Evolutionary conservation across 1,139 yeast genomes (phyloP).

Genomic region (Lodderomyces pseudojiufengensis): DNA sequence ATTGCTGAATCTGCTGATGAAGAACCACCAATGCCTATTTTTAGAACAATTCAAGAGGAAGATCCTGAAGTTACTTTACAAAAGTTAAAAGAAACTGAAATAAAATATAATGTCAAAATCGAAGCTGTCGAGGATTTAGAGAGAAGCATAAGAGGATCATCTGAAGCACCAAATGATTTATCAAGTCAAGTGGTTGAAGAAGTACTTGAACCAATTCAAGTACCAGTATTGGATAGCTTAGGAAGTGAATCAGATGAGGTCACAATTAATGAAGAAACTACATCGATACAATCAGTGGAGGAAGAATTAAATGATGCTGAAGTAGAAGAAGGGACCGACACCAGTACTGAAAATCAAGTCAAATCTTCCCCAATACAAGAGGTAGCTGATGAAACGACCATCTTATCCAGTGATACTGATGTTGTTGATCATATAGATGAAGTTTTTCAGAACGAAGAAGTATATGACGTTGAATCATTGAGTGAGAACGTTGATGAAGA

Average conservation of each 20-base stretch:
- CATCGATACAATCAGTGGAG: not conserved
- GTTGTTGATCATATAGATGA: not conserved
- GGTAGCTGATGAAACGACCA: not conserved
- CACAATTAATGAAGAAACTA: not conserved
- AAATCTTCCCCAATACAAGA: too few relatives aligned
- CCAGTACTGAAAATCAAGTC: too few relatives aligned
- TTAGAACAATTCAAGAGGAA: constrained; percentile 32
- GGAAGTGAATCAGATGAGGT: constrained; percentile 2
- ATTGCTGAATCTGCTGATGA: constrained; percentile 10
- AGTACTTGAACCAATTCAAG: constrained; percentile 1
- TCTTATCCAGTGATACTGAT: not conserved
- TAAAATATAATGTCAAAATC: constrained; percentile 30
- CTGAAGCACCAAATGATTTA: constrained; percentile 2
- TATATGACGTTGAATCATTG: too few relatives aligned
- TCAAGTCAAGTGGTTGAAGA: not conserved
- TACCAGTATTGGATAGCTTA: constrained; percentile 4
- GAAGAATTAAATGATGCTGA: not conserved
- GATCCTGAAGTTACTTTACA: constrained; percentile 28
- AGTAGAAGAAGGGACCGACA: not conserved
- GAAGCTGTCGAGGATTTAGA: constrained; percentile 30
- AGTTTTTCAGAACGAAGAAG: too few relatives aligned
- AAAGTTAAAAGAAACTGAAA: constrained; percentile 30
- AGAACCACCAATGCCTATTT: constrained; percentile 20
- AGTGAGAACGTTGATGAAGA: not conserved
- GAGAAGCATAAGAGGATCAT: constrained; percentile 12